Base-by-base conservation (phyloP, 116 monocot species). In the Iris pallida region DNA sequence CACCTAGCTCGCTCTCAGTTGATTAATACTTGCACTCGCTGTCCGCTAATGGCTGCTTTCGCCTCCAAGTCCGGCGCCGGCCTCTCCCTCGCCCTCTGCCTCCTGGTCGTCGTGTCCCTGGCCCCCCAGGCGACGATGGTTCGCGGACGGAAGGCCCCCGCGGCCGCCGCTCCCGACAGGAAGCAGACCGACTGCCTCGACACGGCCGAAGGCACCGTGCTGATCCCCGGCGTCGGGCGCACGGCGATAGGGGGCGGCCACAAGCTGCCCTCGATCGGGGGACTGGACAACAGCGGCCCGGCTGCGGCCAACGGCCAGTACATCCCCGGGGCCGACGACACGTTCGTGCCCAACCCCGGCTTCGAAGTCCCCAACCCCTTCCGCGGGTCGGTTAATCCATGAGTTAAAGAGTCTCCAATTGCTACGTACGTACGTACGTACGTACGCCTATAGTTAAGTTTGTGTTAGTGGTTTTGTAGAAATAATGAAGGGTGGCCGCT, bases 311-410 rank as follows among this genome's bases (percentile, higher is more conserved):
- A 70, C 13, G 64, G 41, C 4, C 70, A 57, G 45, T 76, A 64
- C 41, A 51, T 76, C 7, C 76, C 76, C 2, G 76, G 76, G 4
- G 18, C 13, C 10, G 76, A 76, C 41, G 76, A 76, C 30, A 76
- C 76, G 16, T 76, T 76, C 41, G 70, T 76, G 17, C 76, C 76
- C 10, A 76, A 76, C 42, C 76, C 76, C 3, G 76, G 76, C 0
- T 70, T 16, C 30, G 76, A 76, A 48, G 16, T 76, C 15, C 76
- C 76, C 57, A 76, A 64, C 10, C 70, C 76, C 0, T 61, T 55
- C 14, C 19, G 30, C 1, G 49, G 18, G 11, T 9, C 59, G 8
- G 15, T 15, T n/a, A n/a, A n/a, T 68, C 67, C 67, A 0, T 68
- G 53, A 54, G 49, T 7, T 51, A 9, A 13, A 51, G 13, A 51